A percentile compares a stretch with the other conserved stretches of the same genome.
Evolutionary conservation across 805 yeast genomes (phyloP).

Genomic region (Candida ovalis): DNA sequence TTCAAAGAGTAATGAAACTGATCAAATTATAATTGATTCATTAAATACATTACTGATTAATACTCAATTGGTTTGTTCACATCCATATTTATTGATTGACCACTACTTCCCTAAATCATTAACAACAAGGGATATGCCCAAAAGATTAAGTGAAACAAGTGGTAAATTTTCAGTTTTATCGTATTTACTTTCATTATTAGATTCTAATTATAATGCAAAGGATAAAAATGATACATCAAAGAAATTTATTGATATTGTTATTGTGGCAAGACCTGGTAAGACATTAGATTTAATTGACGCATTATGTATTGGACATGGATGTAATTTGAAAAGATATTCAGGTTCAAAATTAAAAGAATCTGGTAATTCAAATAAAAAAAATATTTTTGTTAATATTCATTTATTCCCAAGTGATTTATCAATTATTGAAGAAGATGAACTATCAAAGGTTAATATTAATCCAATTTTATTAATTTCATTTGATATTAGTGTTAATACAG

Average conservation of each 20-base stretch:
- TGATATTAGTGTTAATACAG: constrained; percentile 29
- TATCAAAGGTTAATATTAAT: constrained; percentile 16
- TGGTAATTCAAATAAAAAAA: constrained; percentile 19
- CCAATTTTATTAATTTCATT: constrained; percentile 26
- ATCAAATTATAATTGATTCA: constrained; percentile 65
- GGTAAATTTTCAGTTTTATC: constrained; percentile 77
- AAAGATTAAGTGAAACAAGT: constrained; percentile 67
- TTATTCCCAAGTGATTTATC: constrained; percentile 37
- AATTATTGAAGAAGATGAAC: constrained; percentile 17
- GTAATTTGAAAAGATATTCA: constrained; percentile 52
- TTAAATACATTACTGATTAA: constrained; percentile 71
- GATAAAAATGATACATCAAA: constrained; percentile 15
- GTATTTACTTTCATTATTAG: constrained; percentile 57
- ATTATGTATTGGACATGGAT: constrained; percentile 57
- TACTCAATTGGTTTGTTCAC: constrained; percentile 77
- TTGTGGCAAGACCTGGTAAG: constrained; percentile 67
- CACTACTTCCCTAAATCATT: constrained; percentile 83
- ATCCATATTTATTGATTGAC: constrained; percentile 80
- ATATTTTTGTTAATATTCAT: constrained; percentile 32
- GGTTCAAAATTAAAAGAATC: constrained; percentile 58
- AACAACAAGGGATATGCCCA: constrained; percentile 66
- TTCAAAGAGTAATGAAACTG: constrained; percentile 31
- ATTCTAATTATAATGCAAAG: constrained; percentile 27
- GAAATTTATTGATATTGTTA: constrained; percentile 50
- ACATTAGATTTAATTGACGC: constrained; percentile 73